Evolutionary conservation across 306 rosid genomes (phyloP).

Genomic region (Comarum palustre): DNA sequence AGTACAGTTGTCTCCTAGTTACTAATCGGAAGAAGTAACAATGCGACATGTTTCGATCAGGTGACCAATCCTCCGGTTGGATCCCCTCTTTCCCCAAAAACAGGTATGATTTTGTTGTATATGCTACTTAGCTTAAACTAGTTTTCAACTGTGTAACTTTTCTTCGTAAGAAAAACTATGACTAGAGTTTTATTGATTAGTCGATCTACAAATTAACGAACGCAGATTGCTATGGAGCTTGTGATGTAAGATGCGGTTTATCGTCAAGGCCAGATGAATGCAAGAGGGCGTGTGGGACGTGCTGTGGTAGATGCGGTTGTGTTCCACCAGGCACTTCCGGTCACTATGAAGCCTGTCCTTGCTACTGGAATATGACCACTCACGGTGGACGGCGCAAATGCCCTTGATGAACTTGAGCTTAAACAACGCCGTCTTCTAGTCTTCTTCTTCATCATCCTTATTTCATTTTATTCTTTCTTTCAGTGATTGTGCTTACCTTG

Average conservation of each 20-base stretch:
- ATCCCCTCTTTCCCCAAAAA: constrained; percentile 22
- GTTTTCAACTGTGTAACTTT: background rate
- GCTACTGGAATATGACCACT: constrained; percentile 62
- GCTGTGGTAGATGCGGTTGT: constrained; percentile 58
- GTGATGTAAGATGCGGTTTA: constrained; percentile 45
- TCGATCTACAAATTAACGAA: background rate
- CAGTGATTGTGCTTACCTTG: background rate
- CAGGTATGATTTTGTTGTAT: background rate
- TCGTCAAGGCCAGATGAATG: constrained; percentile 53
- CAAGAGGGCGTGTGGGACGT: constrained; percentile 65
- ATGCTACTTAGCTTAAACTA: background rate
- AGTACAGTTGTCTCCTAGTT: background rate
- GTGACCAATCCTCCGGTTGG: constrained; percentile 21
- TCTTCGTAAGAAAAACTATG: too few species aligned
- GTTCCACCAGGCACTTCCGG: constrained; percentile 74
- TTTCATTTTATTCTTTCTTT: background rate
- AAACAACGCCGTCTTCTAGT: background rate
- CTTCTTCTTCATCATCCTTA: background rate
- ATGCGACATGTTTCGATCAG: constrained; percentile 17
- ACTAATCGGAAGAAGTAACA: background rate
- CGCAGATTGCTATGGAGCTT: constrained; percentile 49
- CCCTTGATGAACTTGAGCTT: constrained; percentile 35
- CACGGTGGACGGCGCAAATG: constrained; percentile 67
- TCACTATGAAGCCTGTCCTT: constrained; percentile 60
- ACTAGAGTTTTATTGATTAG: background rate